Conservation (phyloP, 108 stramenopile genomes). For the Nannochloropsis salina region DNA sequence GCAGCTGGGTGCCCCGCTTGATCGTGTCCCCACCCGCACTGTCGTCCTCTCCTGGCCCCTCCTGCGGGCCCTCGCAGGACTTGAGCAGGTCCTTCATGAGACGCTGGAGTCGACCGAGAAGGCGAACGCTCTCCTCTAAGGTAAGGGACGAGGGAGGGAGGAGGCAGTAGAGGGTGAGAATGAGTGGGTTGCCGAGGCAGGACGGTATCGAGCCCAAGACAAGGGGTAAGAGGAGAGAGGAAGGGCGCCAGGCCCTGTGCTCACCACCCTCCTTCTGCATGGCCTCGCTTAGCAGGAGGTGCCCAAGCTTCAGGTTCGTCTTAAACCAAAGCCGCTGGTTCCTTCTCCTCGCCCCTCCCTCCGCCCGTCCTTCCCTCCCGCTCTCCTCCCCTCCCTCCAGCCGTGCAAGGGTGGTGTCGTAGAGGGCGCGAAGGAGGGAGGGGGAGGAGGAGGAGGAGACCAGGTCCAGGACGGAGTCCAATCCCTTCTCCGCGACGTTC, state of each 20-base stretch:
- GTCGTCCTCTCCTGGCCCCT: slow-evolving; percentile 28
- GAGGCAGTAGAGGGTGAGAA: too few relatives aligned
- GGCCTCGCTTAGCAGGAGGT: slow-evolving; percentile 52
- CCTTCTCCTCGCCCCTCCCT: slow-evolving; percentile 39
- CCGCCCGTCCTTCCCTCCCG: neutral
- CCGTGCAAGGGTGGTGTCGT: neutral
- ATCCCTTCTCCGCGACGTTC: slow-evolving; percentile 82
- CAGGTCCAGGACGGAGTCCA: slow-evolving; percentile 80
- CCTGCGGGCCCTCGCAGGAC: slow-evolving; percentile 32
- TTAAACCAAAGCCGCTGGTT: slow-evolving; percentile 90
- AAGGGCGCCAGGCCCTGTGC: too few relatives aligned
- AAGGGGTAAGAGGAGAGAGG: too few relatives aligned
- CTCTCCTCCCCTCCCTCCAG: slow-evolving; percentile 52
- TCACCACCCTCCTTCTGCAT: too few relatives aligned
- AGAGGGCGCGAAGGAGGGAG: slow-evolving; percentile 9
- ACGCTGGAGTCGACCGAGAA: slow-evolving; percentile 61
- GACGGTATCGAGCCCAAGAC: too few relatives aligned
- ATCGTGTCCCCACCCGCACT: slow-evolving; percentile 41
- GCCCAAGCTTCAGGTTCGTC: slow-evolving; percentile 84
- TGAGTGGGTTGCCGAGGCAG: too few relatives aligned
- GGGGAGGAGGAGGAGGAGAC: slow-evolving; percentile 45
- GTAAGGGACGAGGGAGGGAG: too few relatives aligned
- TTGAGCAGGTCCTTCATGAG: slow-evolving; percentile 68
- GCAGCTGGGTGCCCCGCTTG: slow-evolving; percentile 63
- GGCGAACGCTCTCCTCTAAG: too few relatives aligned